Evolutionary conservation across 163 green algal species (phyloP), one percentile per base, ranked within the genome.

Genomic region (Dunaliella salina): DNA sequence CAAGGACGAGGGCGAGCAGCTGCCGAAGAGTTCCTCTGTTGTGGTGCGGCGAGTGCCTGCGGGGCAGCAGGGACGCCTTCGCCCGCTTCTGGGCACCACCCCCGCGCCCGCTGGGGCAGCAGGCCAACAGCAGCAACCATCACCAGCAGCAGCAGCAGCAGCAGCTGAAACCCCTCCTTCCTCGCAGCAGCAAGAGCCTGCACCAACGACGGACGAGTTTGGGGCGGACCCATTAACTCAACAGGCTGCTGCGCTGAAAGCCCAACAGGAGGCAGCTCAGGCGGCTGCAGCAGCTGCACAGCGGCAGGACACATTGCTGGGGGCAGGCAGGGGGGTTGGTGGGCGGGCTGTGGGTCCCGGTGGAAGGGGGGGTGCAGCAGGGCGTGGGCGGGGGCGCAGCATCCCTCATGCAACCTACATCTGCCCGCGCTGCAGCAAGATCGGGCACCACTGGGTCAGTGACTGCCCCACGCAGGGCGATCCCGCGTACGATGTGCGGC

Each of bases 391-490:
- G 11, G 87, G 88, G 24, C 78, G 87, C 5, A 85, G 88, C 46
- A 80, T 86, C 3, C 33, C 29, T 50, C 86, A 34, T 81, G 72
- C 22, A 67, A 85, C 86, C 50, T 94, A 95, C 81, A 87, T 94
- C 72, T 97, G 94, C 90, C 84, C 91, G 72, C 85, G 92, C 20
- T 97, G 94, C 85, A 90, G 90, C 32, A 84, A 91, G 79, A 82
- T 84, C 1, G 93, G 89, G 0, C 63, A 88, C 33, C 95, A 97
- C 91, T 96, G 88, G 83, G 89, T 95, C 35, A 87, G 91, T 40
- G 92, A 97, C 84, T 98, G 95, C 90, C 95, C 95, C 32, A 96
- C 94, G 5, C 91, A 94, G 32, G 94, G 92, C 45, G 95, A 98
- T 85, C 93, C 96, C 1, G 89, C 89, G 0, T 98, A 90, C 80